A percentile compares a stretch with the other conserved stretches of the same genome.
Evolutionary conservation across 2,329 filamentous ascomycete genomes (phyloP).

Genomic region (Aspergillus pseudotamarii): DNA sequence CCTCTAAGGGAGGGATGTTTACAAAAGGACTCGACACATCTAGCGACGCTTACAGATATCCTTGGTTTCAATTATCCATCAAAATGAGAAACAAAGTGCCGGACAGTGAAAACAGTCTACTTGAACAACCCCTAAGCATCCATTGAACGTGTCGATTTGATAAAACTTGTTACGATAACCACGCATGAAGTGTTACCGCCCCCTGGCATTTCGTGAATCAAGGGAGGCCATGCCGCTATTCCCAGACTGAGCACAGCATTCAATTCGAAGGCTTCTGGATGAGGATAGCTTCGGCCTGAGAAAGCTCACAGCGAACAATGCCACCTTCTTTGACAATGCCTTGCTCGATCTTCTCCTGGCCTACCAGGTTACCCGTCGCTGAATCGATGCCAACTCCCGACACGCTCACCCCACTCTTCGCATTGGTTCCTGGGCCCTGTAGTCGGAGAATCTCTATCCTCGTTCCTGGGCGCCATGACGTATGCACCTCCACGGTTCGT

Average conservation of each 20-base stretch:
- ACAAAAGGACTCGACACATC: neutral
- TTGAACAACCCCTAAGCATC: neutral
- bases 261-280: neutral
- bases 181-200: no score
- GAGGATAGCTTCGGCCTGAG: slow-evolving; percentile 7
- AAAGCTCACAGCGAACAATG: neutral
- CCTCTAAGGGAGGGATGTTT: neutral
- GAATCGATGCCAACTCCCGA: slow-evolving; percentile 6
- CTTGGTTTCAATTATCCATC: neutral
- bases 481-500: slow-evolving; percentile 4
- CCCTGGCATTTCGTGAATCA: neutral
- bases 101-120: neutral
- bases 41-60: neutral
- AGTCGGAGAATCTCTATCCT: neutral
- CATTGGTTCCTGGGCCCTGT: slow-evolving; percentile 13
- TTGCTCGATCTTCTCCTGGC: neutral
- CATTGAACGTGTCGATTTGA: no score
- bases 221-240: no score
- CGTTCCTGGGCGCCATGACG: slow-evolving; percentile 4
- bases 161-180: neutral
- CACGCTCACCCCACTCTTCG: slow-evolving; percentile 11
- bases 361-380: neutral
- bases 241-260: neutral
- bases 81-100: neutral
- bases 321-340: neutral